A percentile compares a stretch with the other conserved stretches of the same genome.
phyloP scores from a whole-genome alignment of 257 asterid species.

The Linderniella brevidens region DNA sequence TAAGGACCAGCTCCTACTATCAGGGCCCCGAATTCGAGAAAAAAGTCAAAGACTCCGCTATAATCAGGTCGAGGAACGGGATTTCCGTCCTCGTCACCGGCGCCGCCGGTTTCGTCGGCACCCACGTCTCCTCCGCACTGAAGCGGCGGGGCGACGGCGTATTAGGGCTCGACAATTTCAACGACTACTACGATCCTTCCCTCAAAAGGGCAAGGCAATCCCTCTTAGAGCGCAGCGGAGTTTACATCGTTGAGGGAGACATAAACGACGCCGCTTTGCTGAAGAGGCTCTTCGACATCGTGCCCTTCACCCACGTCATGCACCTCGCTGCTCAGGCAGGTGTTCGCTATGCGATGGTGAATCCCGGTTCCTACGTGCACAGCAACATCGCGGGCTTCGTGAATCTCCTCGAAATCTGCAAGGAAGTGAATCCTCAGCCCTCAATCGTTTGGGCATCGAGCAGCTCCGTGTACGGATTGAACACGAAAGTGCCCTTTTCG shows the following conservation, averaged over 20 bases:
- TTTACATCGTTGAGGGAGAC: conserved; percentile 45
- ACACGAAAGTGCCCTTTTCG: conserved; percentile 36
- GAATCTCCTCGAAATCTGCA: conserved; percentile 40
- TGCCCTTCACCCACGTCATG: conserved; percentile 41
- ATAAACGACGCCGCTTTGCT: conserved; percentile 27
- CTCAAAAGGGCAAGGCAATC: conserved; percentile 43
- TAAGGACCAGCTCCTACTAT: conserved; percentile 22
- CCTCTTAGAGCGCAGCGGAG: conserved; percentile 30
- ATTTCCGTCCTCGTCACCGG: conserved; percentile 43
- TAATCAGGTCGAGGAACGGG: conserved; percentile 28
- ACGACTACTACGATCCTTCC: conserved; percentile 35
- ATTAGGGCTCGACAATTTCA: conserved; percentile 41
- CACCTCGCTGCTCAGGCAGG: conserved; percentile 62
- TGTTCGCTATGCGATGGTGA: conserved; percentile 49
- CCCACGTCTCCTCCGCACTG: conserved; percentile 46
- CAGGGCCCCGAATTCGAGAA: conserved; percentile 23
- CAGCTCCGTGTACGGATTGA: conserved; percentile 43
- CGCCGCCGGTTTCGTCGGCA: conserved; percentile 52
- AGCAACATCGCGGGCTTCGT: conserved; percentile 55
- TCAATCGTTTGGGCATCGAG: conserved; percentile 57
- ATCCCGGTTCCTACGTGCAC: conserved; percentile 45
- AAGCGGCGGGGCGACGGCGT: conserved; percentile 46
- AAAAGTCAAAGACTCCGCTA: conserved; percentile 30
- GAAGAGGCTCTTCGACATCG: conserved; percentile 27
- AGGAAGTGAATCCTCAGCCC: conserved; percentile 44